Base-by-base conservation (phyloP, 108 stramenopile genomes). In the Skeletonema tropicum region DNA sequence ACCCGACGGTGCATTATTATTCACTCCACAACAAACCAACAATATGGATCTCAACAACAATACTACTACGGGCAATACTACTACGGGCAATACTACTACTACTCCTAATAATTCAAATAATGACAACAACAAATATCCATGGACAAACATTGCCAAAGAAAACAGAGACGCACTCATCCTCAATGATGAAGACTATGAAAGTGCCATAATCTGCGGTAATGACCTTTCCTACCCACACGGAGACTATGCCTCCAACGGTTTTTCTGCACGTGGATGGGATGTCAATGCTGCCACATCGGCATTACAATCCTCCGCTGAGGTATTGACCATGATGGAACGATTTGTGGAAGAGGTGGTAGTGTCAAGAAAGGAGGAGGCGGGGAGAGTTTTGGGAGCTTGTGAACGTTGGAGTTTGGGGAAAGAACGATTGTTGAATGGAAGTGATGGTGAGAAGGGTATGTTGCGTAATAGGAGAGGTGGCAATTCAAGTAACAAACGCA, bases 1-100 rank as follows among this genome's bases (percentile, higher is more conserved):
- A 1, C 87, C 91, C 17, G 87, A 92, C 67, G 91, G 91, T 30
- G 86, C 84, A 5, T 65, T 92, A 31, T 62, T 92, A 42, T 73
- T 75, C 86, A 41, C 68, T 72, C 15, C 85, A 60, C 19, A 48
- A 76, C 19, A 59, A 76, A 21, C 59, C 9, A 73, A 39, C 25
- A 35, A 23, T n/a, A 25, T 19, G 29, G 38, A 46, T 57, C 38
- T 21, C 59, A 49, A 41, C 17, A 2, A 4, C 46, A 23, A 39
- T 23, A 45, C 26, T 29, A 23, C 10, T 4, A 73, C n/a, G n/a
- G n/a, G n/a, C 46, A 23, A 39, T 23, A 45, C 26, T 29, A 23
- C 10, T 4, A 73, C n/a, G n/a, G n/a, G n/a, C 46, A 23, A 39
- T 23, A 45, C 26, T 29, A 23, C 10, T 4, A 73, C n/a, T 39